phyloP scores from a whole-genome alignment of 2,329 filamentous ascomycete genomes.

The Chaetothyriales sp. region DNA sequence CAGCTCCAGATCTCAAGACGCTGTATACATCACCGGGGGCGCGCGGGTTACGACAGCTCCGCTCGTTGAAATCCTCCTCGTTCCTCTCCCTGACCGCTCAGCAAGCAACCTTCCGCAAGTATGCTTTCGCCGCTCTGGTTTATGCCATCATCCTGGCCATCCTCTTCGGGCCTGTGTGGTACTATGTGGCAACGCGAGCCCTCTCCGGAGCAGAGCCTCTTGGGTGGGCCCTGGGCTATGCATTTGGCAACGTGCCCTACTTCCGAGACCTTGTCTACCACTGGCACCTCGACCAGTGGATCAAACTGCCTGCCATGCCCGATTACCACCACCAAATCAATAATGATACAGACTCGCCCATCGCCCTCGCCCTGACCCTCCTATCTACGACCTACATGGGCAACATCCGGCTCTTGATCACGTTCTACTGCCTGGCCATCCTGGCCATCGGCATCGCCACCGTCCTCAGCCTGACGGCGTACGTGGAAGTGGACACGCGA shows the following conservation, averaged over 20 bases:
- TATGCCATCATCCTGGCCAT: slow-evolving; percentile 53
- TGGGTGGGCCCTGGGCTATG: slow-evolving; percentile 81
- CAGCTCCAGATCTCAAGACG: slow-evolving; percentile 38
- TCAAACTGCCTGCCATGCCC: slow-evolving; percentile 46
- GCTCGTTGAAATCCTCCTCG: slow-evolving; percentile 25
- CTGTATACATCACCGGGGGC: not conserved
- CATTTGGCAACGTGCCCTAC: slow-evolving; percentile 61
- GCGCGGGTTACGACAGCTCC: slow-evolving; percentile 29
- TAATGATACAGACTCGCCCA: too few relatives aligned
- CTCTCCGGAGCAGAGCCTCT: slow-evolving; percentile 64
- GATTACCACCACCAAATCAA: slow-evolving; percentile 3
- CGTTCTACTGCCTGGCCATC: slow-evolving; percentile 56
- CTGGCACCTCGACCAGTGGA: slow-evolving; percentile 57
- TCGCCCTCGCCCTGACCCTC: not conserved
- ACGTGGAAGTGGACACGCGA: slow-evolving; percentile 85
- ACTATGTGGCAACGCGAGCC: slow-evolving; percentile 51
- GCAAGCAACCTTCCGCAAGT: slow-evolving; percentile 64
- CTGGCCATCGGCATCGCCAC: slow-evolving; percentile 56
- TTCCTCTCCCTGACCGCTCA: slow-evolving; percentile 67
- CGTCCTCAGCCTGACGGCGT: slow-evolving; percentile 57
- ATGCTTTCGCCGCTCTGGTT: slow-evolving; percentile 66
- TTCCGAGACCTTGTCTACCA: slow-evolving; percentile 58
- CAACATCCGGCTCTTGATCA: slow-evolving; percentile 64
- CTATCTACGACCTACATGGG: slow-evolving; percentile 34
- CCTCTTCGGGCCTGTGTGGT: slow-evolving; percentile 55